Evolutionary conservation across 225 moss, liverwort and hornwort genomes (phyloP).

Genomic region (Polytrichum formosum): DNA sequence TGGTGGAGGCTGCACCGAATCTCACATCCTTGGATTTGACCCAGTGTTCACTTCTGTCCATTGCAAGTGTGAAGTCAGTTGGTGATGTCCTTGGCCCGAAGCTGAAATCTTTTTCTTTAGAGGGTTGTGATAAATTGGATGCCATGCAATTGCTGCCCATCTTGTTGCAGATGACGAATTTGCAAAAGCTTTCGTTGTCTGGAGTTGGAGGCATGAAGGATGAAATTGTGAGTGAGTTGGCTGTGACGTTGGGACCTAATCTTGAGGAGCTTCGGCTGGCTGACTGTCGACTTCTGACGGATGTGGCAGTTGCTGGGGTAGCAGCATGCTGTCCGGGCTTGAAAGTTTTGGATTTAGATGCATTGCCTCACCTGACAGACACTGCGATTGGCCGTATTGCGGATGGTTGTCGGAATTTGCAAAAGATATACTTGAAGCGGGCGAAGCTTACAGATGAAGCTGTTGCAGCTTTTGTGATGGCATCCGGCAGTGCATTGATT

Average conservation of each 20-base stretch:
- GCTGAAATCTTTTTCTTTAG: constrained; percentile 27
- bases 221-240: constrained; percentile 39
- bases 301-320: constrained; percentile 35
- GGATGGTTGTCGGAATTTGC: constrained; percentile 31
- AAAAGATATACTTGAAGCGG: constrained; percentile 29
- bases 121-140: constrained; percentile 38
- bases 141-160: constrained; percentile 31
- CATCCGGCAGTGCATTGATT: constrained; percentile 28
- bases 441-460: constrained; percentile 59
- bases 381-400: constrained; percentile 27
- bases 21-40: constrained; percentile 32
- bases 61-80: constrained; percentile 26
- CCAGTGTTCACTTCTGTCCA: constrained; percentile 37
- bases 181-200: constrained; percentile 37
- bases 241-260: constrained; percentile 23
- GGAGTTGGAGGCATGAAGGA: constrained; percentile 39
- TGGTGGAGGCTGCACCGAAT: constrained; percentile 22
- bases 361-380: constrained; percentile 39
- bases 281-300: constrained; percentile 35
- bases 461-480: constrained; percentile 32
- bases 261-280: constrained; percentile 38
- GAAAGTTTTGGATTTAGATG: constrained; percentile 37
- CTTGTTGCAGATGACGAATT: constrained; percentile 32
- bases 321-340: constrained; percentile 38
- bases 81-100: constrained; percentile 26